Conservation (phyloP, 176 grass and related monocot species). For the Saccharum spontaneum region DNA sequence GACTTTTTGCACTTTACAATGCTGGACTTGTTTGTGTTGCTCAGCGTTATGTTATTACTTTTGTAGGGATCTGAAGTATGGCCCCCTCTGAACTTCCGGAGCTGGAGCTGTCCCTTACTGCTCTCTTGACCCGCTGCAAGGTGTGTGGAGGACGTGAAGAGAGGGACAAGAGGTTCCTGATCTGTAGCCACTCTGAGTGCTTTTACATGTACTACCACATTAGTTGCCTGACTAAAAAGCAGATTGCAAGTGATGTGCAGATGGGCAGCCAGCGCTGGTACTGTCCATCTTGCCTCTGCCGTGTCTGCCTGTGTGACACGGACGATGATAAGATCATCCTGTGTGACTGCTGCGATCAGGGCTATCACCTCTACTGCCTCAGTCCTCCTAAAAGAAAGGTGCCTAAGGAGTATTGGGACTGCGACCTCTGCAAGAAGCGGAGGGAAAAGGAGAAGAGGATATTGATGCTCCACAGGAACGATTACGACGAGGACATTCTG, state of each 20-base stretch:
- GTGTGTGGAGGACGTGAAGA: conserved; percentile 60
- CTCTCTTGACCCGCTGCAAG: conserved; percentile 47
- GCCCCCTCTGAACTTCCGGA: conserved; percentile 19
- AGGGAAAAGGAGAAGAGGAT: conserved; percentile 22
- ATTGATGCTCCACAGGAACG: conserved; percentile 34
- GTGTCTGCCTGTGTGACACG: conserved; percentile 17
- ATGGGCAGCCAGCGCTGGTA: conserved; percentile 51
- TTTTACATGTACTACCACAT: conserved; percentile 87
- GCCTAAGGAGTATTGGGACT: conserved; percentile 54
- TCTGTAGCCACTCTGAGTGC: conserved; percentile 64
- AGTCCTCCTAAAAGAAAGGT: conserved; percentile 27
- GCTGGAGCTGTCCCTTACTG: conserved; percentile 29
- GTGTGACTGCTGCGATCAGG: conserved; percentile 68
- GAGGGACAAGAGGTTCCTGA: conserved; percentile 57
- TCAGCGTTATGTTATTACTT: not conserved
- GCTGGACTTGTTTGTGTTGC: not conserved
- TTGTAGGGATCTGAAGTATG: conserved; percentile 43
- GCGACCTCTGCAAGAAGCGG: conserved; percentile 36
- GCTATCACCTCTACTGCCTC: conserved; percentile 60
- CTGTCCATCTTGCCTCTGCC: conserved; percentile 87
- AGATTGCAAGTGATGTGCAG: conserved; percentile 57
- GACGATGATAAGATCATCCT: conserved; percentile 47
- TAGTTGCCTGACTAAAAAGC: conserved; percentile 50
- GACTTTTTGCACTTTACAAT: not conserved
- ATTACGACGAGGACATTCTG: not conserved